phyloP scores from a whole-genome alignment of 768 basidiomycete genomes.

The Fistulinella prunicolor region DNA sequence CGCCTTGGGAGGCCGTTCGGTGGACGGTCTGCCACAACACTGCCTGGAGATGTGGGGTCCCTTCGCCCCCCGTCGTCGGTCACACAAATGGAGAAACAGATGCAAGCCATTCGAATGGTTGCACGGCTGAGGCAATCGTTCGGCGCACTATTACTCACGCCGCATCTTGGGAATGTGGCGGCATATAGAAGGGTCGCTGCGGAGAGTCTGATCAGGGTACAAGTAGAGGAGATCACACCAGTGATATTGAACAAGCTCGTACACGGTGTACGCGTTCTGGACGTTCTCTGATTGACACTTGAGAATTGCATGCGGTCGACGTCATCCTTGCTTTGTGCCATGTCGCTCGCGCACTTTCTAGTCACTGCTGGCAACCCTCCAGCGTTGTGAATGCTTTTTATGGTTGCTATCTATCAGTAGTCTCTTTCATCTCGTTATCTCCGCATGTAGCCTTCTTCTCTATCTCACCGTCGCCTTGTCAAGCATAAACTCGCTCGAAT shows the following conservation, averaged over 20 bases:
- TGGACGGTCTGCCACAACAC: neutral
- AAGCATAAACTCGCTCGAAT: too few relatives aligned
- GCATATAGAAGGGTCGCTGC: neutral
- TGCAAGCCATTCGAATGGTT: neutral
- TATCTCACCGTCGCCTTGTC: too few relatives aligned
- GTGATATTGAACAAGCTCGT: constrained; percentile 2
- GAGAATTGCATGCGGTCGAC: too few relatives aligned
- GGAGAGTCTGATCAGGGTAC: constrained; percentile 7
- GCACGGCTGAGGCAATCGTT: neutral
- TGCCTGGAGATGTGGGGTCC: neutral
- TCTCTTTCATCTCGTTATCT: too few relatives aligned
- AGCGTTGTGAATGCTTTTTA: too few relatives aligned
- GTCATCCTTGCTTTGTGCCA: too few relatives aligned
- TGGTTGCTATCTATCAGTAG: too few relatives aligned
- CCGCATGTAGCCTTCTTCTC: too few relatives aligned
- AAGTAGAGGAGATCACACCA: constrained; percentile 2
- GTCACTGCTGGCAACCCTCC: too few relatives aligned
- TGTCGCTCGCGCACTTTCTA: too few relatives aligned
- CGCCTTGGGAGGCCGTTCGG: neutral
- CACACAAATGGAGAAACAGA: neutral
- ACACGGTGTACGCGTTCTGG: neutral
- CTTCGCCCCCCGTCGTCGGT: neutral
- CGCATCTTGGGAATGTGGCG: neutral
- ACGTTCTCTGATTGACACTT: neutral
- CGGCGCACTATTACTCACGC: neutral